Percentiles rank a stretch among this genome's conserved stretches.
phyloP scores from a whole-genome alignment of 768 basidiomycete genomes.

The Russula emetica region DNA sequence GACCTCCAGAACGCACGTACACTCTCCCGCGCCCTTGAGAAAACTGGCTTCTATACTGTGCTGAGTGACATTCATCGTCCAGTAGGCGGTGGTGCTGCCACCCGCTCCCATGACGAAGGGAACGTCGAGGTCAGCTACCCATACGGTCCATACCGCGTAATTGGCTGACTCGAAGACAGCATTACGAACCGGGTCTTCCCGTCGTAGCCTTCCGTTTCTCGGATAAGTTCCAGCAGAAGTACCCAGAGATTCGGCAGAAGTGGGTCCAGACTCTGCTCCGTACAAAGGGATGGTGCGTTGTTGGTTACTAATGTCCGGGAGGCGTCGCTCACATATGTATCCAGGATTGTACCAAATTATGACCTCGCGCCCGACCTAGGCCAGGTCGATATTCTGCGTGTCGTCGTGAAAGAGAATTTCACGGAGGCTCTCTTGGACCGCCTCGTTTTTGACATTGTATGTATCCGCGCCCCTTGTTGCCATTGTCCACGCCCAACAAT shows the following conservation, averaged over 20 bases:
- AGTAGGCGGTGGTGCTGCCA: constrained; percentile 26
- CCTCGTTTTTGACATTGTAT: constrained; percentile 64
- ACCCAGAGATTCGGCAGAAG: constrained; percentile 55
- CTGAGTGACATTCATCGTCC: constrained; percentile 53
- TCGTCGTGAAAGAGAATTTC: constrained; percentile 55
- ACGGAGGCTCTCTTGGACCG: constrained; percentile 47
- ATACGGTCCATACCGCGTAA: background rate
- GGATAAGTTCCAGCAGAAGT: constrained; percentile 46
- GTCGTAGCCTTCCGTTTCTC: constrained; percentile 55
- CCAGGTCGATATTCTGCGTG: constrained; percentile 54
- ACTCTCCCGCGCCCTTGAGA: constrained; percentile 60
- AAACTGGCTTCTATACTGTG: constrained; percentile 48
- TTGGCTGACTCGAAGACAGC: constrained; percentile 30
- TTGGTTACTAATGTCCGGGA: background rate
- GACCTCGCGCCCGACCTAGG: constrained; percentile 52
- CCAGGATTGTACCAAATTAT: constrained; percentile 57
- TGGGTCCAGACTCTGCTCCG: constrained; percentile 53
- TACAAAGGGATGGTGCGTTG: constrained; percentile 42
- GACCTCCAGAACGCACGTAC: constrained; percentile 60
- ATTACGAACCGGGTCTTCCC: constrained; percentile 48
- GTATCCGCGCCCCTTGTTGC: constrained; percentile 29
- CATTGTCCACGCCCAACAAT: constrained; percentile 6
- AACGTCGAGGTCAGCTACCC: constrained; percentile 49
- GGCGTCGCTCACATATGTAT: background rate
- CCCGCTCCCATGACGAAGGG: constrained; percentile 43